phyloP scores from a whole-genome alignment of 306 rosid species.

The Trifolium dubium region DNA sequence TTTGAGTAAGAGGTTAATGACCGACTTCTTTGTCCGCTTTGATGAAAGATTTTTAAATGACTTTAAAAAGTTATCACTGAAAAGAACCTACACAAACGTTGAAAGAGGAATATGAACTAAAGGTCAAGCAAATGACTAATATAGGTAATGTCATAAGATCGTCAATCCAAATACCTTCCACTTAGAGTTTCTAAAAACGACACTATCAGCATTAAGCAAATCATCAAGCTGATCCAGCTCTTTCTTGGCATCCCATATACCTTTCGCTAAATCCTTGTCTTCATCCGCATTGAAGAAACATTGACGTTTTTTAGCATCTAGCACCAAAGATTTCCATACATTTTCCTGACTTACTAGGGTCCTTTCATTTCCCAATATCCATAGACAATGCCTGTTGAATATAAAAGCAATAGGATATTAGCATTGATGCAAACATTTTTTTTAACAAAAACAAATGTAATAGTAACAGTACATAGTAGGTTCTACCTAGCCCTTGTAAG shows the following conservation, averaged over 20 bases:
- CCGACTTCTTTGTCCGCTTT: conserved; percentile 48
- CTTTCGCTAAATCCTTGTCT: conserved; percentile 61
- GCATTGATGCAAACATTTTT: no score
- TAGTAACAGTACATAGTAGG: neutral
- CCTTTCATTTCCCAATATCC: conserved; percentile 80
- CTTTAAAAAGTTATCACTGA: conserved; percentile 70
- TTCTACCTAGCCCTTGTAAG: conserved; percentile 85
- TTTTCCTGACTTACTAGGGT: conserved; percentile 51
- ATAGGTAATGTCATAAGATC: neutral
- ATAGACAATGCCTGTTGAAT: conserved; percentile 64
- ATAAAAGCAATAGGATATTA: neutral
- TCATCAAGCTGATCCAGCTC: conserved; percentile 69
- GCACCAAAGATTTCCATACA: conserved; percentile 63
- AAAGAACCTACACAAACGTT: conserved; percentile 53
- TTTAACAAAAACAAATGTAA: neutral
- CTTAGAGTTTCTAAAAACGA: conserved; percentile 59
- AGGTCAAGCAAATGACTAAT: neutral
- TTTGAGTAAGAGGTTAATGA: conserved; percentile 58
- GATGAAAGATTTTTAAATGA: conserved; percentile 61
- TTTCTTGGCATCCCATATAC: conserved; percentile 62
- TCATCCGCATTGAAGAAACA: conserved; percentile 77
- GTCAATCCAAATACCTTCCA: conserved; percentile 69
- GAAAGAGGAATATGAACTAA: neutral
- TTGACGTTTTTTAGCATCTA: conserved; percentile 62
- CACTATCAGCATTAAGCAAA: conserved; percentile 62